phyloP scores from a whole-genome alignment of 2,329 filamentous ascomycete genomes.

The Fusarium multiceps region DNA sequence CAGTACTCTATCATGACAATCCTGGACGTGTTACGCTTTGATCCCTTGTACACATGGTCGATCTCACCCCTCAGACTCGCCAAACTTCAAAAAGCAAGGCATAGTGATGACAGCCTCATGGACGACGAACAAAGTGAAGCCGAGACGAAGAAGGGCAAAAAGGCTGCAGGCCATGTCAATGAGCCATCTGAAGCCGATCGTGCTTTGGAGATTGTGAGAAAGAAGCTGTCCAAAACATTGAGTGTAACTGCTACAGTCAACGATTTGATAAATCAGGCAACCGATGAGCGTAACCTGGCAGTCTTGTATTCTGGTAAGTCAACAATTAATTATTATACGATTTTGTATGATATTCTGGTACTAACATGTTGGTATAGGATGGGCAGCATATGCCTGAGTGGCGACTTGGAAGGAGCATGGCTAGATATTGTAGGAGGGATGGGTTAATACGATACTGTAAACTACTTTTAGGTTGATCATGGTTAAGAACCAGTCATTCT shows the following conservation, averaged over 20 bases:
- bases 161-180: conserved; percentile 56
- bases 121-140: conserved; percentile 55
- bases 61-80: conserved; percentile 77
- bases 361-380: conserved; percentile 51
- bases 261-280: conserved; percentile 95
- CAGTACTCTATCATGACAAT: conserved; percentile 99
- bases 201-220: conserved; percentile 90
- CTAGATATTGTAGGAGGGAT: neutral
- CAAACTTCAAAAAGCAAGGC: conserved; percentile 72
- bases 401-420: neutral
- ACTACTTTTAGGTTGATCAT: neutral
- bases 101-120: conserved; percentile 57
- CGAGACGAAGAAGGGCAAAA: conserved; percentile 55
- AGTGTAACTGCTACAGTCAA: conserved; percentile 97
- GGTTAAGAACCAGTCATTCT: neutral
- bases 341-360: neutral
- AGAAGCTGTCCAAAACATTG: conserved; percentile 93
- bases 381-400: conserved; percentile 59
- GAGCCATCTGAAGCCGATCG: conserved; percentile 83
- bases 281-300: conserved; percentile 90
- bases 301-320: conserved; percentile 82
- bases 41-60: conserved; percentile 96
- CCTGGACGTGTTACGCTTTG: conserved; percentile 96
- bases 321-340: neutral
- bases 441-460: neutral